Conservation (phyloP, 352 stramenopile genomes). For the Phytophthora boehmeriae region DNA sequence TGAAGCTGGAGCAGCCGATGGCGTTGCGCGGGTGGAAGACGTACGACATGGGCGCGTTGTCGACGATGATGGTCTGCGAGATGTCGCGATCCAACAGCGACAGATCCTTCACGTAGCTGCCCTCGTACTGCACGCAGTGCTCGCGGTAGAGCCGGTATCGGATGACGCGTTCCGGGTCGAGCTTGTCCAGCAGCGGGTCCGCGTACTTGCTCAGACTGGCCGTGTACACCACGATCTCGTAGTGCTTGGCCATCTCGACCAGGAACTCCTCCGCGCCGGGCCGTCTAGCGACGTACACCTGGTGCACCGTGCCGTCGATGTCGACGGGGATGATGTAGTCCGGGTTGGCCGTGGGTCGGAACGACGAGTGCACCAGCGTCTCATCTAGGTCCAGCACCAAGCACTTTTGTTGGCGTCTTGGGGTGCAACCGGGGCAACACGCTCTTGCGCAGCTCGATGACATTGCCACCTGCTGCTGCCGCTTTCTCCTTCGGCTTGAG, state of each 20-base stretch:
- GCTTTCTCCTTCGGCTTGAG: conserved; percentile 28
- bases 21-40: conserved; percentile 96
- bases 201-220: conserved; percentile 98
- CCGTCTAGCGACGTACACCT: conserved; percentile 92
- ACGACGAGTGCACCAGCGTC: conserved; percentile 98
- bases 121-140: conserved; percentile 96
- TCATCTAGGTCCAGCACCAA: conserved; percentile 97
- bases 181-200: conserved; percentile 95
- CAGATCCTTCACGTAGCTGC: conserved; percentile 98
- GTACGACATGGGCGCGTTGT: conserved; percentile 99
- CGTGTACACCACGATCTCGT: conserved; percentile 99
- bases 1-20: conserved; percentile 89
- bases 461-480: conserved; percentile 27
- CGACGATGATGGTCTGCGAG: conserved; percentile 97
- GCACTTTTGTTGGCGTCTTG: conserved; percentile 86
- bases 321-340: conserved; percentile 98
- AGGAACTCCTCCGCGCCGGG: conserved; percentile 97
- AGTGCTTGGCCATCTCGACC: conserved; percentile 94
- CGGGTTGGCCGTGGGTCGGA: conserved; percentile 91
- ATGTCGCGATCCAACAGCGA: conserved; percentile 94
- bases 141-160: conserved; percentile 93
- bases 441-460: conserved; percentile 63
- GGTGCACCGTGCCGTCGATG: conserved; percentile 88
- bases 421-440: conserved; percentile 42
- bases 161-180: conserved; percentile 93